Percentiles rank a stretch among this genome's conserved stretches.
phyloP scores from a whole-genome alignment of 495 filamentous ascomycete genomes.

The Annulohypoxylon bovei region DNA sequence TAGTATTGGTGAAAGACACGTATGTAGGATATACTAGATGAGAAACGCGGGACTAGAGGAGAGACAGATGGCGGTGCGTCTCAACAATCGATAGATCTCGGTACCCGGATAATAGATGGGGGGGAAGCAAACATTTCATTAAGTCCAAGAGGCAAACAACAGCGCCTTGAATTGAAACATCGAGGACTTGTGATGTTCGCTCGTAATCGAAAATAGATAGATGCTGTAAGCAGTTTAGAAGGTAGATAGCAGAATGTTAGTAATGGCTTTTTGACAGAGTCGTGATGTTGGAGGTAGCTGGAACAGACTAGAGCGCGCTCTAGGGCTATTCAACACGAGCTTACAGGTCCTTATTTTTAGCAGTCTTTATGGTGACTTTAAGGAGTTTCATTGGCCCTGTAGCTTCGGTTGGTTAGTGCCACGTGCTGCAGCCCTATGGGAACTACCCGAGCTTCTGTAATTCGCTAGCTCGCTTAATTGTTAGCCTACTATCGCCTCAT shows the following conservation, averaged over 20 bases:
- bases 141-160: conserved; percentile 5
- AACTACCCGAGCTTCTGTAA: neutral
- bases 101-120: neutral
- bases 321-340: conserved; percentile 7
- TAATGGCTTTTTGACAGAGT: neutral
- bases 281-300: neutral
- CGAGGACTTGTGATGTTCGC: neutral
- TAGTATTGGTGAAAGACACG: neutral
- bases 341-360: conserved; percentile 31
- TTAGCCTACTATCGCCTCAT: neutral
- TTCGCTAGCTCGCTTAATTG: neutral
- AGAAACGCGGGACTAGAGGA: neutral
- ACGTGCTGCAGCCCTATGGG: conserved; percentile 37
- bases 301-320: neutral
- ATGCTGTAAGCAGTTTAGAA: conserved; percentile 12
- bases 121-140: neutral
- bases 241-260: neutral
- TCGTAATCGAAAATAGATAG: conserved; percentile 16
- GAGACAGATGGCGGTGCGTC: neutral
- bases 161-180: neutral
- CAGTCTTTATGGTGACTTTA: neutral
- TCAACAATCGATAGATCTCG: neutral
- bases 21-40: neutral
- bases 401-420: neutral
- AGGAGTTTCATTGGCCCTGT: conserved; percentile 4